Conservation (phyloP, 2,329 filamentous ascomycete genomes). For the Aspergillus caelatus region DNA sequence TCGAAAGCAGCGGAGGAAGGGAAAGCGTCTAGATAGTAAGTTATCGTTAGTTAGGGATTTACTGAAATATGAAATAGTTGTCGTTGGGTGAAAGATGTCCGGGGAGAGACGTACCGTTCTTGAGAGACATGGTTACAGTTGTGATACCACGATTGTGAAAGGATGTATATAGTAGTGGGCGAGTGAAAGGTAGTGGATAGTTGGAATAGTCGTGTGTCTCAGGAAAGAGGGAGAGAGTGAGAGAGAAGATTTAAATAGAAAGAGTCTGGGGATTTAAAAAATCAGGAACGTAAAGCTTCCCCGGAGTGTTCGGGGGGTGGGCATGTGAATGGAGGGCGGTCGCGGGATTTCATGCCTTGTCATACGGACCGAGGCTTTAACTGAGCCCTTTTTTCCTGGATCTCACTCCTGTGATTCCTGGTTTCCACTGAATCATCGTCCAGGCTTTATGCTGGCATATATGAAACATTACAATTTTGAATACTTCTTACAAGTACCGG, state of each 20-base stretch:
- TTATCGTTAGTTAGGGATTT: constrained; percentile 10
- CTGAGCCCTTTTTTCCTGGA: neutral
- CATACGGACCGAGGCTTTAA: constrained; percentile 22
- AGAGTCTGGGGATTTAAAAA: constrained; percentile 14
- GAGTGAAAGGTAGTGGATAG: constrained; percentile 3
- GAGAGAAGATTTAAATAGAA: constrained; percentile 11
- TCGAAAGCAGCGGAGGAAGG: constrained; percentile 92
- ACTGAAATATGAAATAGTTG: neutral
- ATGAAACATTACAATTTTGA: neutral
- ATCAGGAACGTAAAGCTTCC: constrained; percentile 27
- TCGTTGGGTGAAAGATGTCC: too few relatives aligned
- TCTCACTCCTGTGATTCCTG: constrained; percentile 9
- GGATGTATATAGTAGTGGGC: neutral
- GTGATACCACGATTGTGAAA: neutral
- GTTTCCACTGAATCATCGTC: neutral
- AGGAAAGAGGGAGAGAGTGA: neutral
- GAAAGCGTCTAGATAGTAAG: constrained; percentile 67
- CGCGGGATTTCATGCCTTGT: neutral
- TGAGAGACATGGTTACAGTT: constrained; percentile 65
- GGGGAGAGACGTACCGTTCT: constrained; percentile 61
- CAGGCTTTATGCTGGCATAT: neutral
- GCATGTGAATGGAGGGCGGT: constrained; percentile 25
- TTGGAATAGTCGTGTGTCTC: neutral
- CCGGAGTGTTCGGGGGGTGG: constrained; percentile 19
- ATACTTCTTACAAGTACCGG: neutral